Evolutionary conservation across 2,329 filamentous ascomycete species (phyloP).

Genomic region (Coniochaeta hoffmannii): DNA sequence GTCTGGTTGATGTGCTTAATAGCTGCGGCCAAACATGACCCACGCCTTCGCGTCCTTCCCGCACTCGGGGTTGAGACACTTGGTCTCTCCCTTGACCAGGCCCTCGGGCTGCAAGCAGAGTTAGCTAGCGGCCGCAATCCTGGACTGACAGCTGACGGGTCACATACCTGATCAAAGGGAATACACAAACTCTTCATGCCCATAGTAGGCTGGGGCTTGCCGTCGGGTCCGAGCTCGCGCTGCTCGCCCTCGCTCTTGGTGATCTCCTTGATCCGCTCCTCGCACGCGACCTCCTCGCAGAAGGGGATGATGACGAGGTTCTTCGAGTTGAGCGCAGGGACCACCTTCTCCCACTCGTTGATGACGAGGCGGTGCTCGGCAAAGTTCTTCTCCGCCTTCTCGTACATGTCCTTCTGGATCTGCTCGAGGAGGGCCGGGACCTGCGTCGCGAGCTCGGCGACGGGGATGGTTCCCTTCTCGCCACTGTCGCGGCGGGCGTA

Average conservation of each 20-base stretch:
- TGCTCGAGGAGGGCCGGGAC: constrained; percentile 78
- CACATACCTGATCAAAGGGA: constrained; percentile 59
- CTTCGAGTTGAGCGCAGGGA: constrained; percentile 83
- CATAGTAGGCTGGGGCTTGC: constrained; percentile 34
- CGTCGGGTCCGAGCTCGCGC: constrained; percentile 29
- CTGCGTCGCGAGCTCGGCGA: constrained; percentile 64
- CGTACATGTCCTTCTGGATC: constrained; percentile 78
- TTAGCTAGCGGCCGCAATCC: neutral
- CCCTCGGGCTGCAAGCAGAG: constrained; percentile 62
- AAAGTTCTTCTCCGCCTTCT: constrained; percentile 71
- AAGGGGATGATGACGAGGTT: constrained; percentile 89
- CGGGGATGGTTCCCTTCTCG: constrained; percentile 72
- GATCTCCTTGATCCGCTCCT: constrained; percentile 91
- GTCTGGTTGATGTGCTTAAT: constrained; percentile 23
- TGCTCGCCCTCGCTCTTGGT: constrained; percentile 65
- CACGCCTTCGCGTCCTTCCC: constrained; percentile 68
- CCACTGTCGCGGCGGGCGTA: constrained; percentile 81
- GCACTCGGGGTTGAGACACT: constrained; percentile 89
- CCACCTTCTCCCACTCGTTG: constrained; percentile 84
- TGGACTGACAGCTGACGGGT: neutral
- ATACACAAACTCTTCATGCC: constrained; percentile 68
- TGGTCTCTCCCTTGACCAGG: constrained; percentile 71
- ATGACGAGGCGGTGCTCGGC: constrained; percentile 72
- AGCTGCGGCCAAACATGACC: constrained; percentile 84
- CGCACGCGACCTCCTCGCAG: constrained; percentile 75